Evolutionary conservation across 2,329 filamentous ascomycete species (phyloP), one percentile per base, ranked within the genome.

Genomic region (Arthrobotrys conoides): DNA sequence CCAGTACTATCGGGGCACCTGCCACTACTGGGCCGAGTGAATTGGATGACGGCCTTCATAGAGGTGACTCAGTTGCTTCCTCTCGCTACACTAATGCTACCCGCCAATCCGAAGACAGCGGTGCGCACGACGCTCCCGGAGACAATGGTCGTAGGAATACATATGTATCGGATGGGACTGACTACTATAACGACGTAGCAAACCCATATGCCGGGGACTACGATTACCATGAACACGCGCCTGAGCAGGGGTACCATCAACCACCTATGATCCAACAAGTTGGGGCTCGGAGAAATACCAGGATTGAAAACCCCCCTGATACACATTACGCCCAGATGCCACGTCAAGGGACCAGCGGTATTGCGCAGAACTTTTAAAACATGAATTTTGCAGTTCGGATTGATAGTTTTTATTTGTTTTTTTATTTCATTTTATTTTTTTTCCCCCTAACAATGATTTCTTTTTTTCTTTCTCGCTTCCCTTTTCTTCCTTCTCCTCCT

Each of bases 1-100:
- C 91, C 65, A 94, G 97, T 83, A 92, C 93, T 55, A 88, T 97
- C 44, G 93, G 92, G 65, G 93, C 91, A 49, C 57, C 57, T 1
- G 91, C 97, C 85, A 93, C 93, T 2, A 87, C 89, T 14, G 88
- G 91, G 27, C 87, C 89, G 71, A 88, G 89, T 79, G 91, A 92
- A 84, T 88, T 90, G 66, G 87, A 86, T 61, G 87, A 86, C 27
- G 93, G 93, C 81, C 92, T 98, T 41, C 93, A 92, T 81, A 92
- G 96, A 68, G 96, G 96, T 0, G 91, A 93, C 1, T 98, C 95
- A 5, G 98, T 98, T 83, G 96, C 96, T 5, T 99, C 96, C 0
- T 98, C 96, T 0, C 94, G 93, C 0, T 99, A 98, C 86, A 97
- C 94, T 80, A 91, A 91, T 12, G 92, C 90, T 6, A 91, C 90